Evolutionary conservation across 257 asterid species (phyloP), one percentile per base, ranked within the genome.

Genomic region (Solanum pennellii): DNA sequence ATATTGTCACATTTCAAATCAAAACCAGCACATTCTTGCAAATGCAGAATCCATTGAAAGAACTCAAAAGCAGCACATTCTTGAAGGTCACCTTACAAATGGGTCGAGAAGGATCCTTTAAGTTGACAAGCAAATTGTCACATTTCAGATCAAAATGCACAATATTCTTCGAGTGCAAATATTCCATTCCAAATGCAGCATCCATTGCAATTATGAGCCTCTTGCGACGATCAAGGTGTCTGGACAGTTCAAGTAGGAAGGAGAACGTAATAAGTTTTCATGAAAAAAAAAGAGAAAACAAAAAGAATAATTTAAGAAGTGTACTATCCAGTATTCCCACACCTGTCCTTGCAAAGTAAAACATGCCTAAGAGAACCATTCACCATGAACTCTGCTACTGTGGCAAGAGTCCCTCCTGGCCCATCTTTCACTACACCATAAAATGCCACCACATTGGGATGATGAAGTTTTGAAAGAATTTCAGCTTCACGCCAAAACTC

Each of bases 361-460:
- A 39, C 89, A 82, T 82, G 76, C 66, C 89, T 82, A 76, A 87
- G 75, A 47, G 86, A 87, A 33, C 89, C 89, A 87, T 87, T 83
- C 59, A 87, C 89, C 89, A 87, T 87, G 86, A 41, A 87, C 25
- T 87, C 89, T 45, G 89, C 66, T 39, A 87, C 89, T 29, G 89
- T 87, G 37, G 89, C 86, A 39, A 87, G 86, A 21, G 87, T 80
- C 42, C 87, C 89, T 31, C 72, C 83, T 7, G 89, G 89, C 47
- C 89, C 89, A 69, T 87, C 87, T 23, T 80, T 83, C 74, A 87
- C 89, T 15, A 87, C 89, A 65, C 89, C 89, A 87, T 87, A 87
- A 83, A 87, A 87, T 45, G 89, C 89, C 77, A 87, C 86, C 79
- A 87, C 89, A 82, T 87, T 87, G 73, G 89, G 87, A 73, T 87